Conservation (phyloP, 495 filamentous ascomycete species). For the Penicillium malachiteum region DNA sequence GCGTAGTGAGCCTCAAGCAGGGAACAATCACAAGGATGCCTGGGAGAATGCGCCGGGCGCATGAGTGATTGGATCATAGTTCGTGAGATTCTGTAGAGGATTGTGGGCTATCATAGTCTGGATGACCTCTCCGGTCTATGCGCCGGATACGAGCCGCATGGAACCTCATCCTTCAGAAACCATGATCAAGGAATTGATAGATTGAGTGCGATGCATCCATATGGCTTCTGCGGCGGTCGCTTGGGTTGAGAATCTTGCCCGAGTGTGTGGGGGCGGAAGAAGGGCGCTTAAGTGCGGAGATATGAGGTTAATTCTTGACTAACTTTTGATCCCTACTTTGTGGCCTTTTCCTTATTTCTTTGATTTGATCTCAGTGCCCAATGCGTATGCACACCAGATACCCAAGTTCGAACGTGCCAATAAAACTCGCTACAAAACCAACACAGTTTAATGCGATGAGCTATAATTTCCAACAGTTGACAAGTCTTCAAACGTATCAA, state of each 20-base stretch:
- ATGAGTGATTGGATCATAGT: background rate
- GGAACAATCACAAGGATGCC: background rate
- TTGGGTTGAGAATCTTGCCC: background rate
- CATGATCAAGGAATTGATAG: background rate
- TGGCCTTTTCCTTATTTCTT: background rate
- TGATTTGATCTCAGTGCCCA: no score
- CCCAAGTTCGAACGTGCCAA: no score
- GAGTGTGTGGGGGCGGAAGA: background rate
- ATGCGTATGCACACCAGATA: no score
- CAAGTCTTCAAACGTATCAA: no score
- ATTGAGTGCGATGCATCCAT: background rate
- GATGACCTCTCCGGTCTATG: background rate
- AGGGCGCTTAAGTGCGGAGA: constrained; percentile 7
- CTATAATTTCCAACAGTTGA: no score
- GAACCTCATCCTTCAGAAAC: background rate
- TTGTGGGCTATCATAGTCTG: background rate
- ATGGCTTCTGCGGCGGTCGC: background rate
- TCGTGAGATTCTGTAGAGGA: background rate
- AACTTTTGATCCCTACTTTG: background rate
- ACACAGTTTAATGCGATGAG: no score
- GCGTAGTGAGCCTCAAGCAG: no score
- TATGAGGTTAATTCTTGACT: background rate
- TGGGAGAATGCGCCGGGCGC: background rate
- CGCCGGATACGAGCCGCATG: background rate
- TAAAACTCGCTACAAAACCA: no score